These are phyloP conservation scores for Amylocystis lapponica DNA, from an alignment of 768 basidiomycete species.

Conservation along the genomic window DNA sequence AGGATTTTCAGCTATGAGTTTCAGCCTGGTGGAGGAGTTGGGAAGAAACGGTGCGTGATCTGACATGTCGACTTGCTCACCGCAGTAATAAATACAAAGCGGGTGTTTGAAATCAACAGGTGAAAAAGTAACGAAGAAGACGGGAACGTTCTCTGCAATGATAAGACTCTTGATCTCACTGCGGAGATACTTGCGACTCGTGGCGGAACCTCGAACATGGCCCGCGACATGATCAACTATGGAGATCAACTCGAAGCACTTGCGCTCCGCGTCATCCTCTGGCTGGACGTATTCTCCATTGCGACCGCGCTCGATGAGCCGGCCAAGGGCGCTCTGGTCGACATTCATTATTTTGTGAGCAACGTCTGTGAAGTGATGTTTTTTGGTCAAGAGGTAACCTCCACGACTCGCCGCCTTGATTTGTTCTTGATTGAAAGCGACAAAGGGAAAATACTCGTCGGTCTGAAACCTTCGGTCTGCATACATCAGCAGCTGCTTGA, in stretches of 20 bases:
- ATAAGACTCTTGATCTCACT: constrained; percentile 17
- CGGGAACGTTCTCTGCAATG: constrained; percentile 7
- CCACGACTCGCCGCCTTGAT: constrained; percentile 8
- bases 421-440: constrained; percentile 19
- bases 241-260: constrained; percentile 7
- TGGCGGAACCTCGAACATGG: constrained; percentile 11
- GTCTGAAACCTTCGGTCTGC: constrained; percentile 16
- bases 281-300: background rate
- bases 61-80: background rate
- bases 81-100: background rate
- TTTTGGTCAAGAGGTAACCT: constrained; percentile 9
- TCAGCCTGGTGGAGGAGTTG: background rate
- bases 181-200: constrained; percentile 7
- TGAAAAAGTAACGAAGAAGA: constrained; percentile 33
- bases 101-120: constrained; percentile 24
- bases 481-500: constrained; percentile 9
- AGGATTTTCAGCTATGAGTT: constrained; percentile 7
- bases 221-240: constrained; percentile 9
- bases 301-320: background rate
- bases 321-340: background rate
- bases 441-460: constrained; percentile 10
- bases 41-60: background rate
- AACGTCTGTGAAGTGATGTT: constrained; percentile 5
- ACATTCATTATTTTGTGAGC: constrained; percentile 2
- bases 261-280: constrained; percentile 5